Evolutionary conservation across 768 basidiomycete species (phyloP).

Genomic region (Suillus occidentalis): DNA sequence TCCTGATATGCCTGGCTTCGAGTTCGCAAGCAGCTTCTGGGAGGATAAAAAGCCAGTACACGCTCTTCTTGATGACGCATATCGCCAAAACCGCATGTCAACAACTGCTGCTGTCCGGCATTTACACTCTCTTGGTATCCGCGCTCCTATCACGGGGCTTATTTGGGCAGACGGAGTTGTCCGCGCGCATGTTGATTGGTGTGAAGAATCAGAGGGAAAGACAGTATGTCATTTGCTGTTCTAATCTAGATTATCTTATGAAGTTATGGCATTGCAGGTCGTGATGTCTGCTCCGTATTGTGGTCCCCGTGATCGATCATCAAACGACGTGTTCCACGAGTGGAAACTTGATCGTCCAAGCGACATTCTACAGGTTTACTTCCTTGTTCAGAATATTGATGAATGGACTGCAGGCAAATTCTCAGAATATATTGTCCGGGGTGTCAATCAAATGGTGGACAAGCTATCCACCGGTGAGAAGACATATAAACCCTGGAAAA

Average conservation of each 20-base stretch:
- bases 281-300: constrained; percentile 52
- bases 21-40: constrained; percentile 55
- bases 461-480: constrained; percentile 33
- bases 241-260: constrained; percentile 4
- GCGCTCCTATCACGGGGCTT: constrained; percentile 51
- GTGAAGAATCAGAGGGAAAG: constrained; percentile 31
- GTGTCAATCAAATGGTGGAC: constrained; percentile 38
- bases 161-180: constrained; percentile 55
- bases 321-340: constrained; percentile 40
- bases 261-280: constrained; percentile 30
- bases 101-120: constrained; percentile 52
- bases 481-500: constrained; percentile 49
- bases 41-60: constrained; percentile 62
- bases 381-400: constrained; percentile 54
- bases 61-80: constrained; percentile 49
- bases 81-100: constrained; percentile 58
- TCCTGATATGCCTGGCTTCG: constrained; percentile 47
- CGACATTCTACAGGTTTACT: constrained; percentile 50
- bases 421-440: constrained; percentile 37
- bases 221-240: constrained; percentile 32
- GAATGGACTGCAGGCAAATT: constrained; percentile 50
- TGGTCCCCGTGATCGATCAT: constrained; percentile 17
- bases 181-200: constrained; percentile 59
- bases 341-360: constrained; percentile 47
- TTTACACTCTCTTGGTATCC: constrained; percentile 45